Base-by-base conservation (phyloP, 192 early-diverging fungal species). In the Backusella westeae region DNA sequence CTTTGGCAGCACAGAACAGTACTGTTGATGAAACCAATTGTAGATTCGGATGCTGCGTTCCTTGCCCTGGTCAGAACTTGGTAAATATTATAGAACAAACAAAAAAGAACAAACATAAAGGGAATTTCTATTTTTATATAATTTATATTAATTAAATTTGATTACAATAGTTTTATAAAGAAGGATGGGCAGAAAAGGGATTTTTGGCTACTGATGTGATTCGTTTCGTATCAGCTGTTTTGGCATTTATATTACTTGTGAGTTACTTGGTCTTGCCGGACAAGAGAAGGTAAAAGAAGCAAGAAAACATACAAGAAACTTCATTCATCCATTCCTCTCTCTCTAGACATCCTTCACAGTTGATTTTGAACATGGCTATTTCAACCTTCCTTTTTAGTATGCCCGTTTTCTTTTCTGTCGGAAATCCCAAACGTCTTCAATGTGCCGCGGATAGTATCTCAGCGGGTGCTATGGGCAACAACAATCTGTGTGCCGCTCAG, bases 41-140 rank as follows among this genome's bases (percentile, higher is more conserved):
- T 68, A 68, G 70, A 63, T 75, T 75, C 41, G 86, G 86, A 39
- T 89, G 88, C 65, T 89, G 88, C 73, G 36, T 89, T 35, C 88
- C 88, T 29, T 89, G 88, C 52, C 88, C 88, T 1, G 80, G 79
- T 15, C 84, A 85, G 72, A 84, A 89, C 49, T 56, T 67, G 35
- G 76, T 77, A 77, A 71, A 17, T 69, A 21, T 39, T 41, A 19
- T 38, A 38, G 36, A 38, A 38, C 32, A 32, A 32, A 32, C 32
- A 2, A 32, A 32, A 32, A 32, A 32, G 29, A 32, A 32, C 29
- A 32, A 32, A 32, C 29, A 29, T 32, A 38, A 38, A 10, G 9
- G 10, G 38, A 39, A 21, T 69, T 36, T 39, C 38, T 17, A 19
- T 69, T 69, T 9, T 39, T 41, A 38, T 63, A 29, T 2, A 63